These are phyloP conservation scores for Yamadazyma sp. DNA, from an alignment of 1,139 yeast genomes.

Conservation along the genomic window DNA sequence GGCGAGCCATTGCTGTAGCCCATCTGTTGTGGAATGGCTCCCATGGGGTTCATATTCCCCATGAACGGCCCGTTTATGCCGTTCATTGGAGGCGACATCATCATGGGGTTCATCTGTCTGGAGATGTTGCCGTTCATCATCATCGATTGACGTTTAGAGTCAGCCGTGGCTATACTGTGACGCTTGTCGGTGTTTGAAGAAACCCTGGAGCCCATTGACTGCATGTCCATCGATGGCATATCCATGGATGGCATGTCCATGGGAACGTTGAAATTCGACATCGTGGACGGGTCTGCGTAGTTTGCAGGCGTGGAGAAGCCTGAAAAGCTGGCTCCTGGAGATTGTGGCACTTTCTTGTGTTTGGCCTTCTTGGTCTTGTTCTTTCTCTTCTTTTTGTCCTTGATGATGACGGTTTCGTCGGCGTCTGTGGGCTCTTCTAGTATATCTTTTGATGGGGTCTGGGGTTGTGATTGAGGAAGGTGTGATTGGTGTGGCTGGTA, in stretches of 20 bases:
- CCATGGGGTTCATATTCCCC: constrained; percentile 3
- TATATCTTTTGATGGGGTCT: constrained; percentile 4
- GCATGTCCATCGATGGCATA: neutral
- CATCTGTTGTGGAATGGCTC: constrained; percentile 3
- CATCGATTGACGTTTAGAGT: constrained; percentile 23
- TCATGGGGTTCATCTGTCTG: constrained; percentile 15
- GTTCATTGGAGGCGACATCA: constrained; percentile 6
- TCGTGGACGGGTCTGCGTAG: neutral
- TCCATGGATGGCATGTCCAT: constrained; percentile 2
- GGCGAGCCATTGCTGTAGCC: neutral
- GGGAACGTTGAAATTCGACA: constrained; percentile 1
- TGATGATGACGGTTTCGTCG: constrained; percentile 3
- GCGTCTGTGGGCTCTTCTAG: neutral
- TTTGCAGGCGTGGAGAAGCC: constrained; percentile 2
- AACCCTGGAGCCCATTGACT: neutral
- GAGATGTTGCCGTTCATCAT: constrained; percentile 10
- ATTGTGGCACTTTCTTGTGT: constrained; percentile 4
- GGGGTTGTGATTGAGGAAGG: constrained; percentile 2
- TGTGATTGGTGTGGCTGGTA: too few relatives aligned
- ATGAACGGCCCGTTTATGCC: neutral
- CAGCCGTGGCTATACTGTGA: constrained; percentile 22
- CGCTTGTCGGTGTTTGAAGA: constrained; percentile 15
- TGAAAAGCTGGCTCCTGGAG: constrained; percentile 1
- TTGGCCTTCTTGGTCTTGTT: constrained; percentile 10
- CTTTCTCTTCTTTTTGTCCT: constrained; percentile 4